Evolutionary conservation across 495 filamentous ascomycete species (phyloP).

Genomic region (Penicillium antarcticum): DNA sequence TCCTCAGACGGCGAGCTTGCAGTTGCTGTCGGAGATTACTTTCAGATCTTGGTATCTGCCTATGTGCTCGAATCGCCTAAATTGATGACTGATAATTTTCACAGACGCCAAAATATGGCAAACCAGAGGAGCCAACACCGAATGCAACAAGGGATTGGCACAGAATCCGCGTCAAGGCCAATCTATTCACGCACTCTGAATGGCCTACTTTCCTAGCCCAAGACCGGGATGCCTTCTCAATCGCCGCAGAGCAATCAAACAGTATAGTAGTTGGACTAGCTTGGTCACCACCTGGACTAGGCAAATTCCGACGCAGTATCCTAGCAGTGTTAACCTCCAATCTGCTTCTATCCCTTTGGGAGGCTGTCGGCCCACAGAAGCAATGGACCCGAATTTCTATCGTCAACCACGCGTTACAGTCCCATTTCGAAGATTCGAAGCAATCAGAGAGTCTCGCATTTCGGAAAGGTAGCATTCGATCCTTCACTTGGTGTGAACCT

Average conservation of each 20-base stretch:
- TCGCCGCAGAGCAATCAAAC: slow-evolving; percentile 61
- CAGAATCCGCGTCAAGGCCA: slow-evolving; percentile 42
- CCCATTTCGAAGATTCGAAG: slow-evolving; percentile 14
- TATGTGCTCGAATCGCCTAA: neutral
- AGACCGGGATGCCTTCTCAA: slow-evolving; percentile 49
- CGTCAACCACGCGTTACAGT: slow-evolving; percentile 36
- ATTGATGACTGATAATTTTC: neutral
- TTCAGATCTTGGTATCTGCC: slow-evolving; percentile 50
- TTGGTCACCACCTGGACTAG: slow-evolving; percentile 63
- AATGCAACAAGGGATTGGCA: slow-evolving; percentile 28
- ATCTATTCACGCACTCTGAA: slow-evolving; percentile 52
- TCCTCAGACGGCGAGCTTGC: slow-evolving; percentile 62
- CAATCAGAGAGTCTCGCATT: slow-evolving; percentile 10
- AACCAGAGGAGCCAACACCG: slow-evolving; percentile 5
- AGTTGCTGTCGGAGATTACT: slow-evolving; percentile 54
- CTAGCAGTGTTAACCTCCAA: slow-evolving; percentile 61
- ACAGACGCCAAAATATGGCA: slow-evolving; percentile 26
- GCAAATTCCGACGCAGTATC: slow-evolving; percentile 53
- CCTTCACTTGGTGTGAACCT: slow-evolving; percentile 42
- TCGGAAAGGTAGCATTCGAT: slow-evolving; percentile 32
- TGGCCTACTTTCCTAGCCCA: slow-evolving; percentile 46
- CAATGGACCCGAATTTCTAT: slow-evolving; percentile 46
- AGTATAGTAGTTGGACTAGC: slow-evolving; percentile 49
- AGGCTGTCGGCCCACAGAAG: slow-evolving; percentile 29
- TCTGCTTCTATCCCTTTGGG: slow-evolving; percentile 46